Evolutionary conservation across 106 monocot genomes (phyloP).

Genomic region (Narthecium ossifragum): DNA sequence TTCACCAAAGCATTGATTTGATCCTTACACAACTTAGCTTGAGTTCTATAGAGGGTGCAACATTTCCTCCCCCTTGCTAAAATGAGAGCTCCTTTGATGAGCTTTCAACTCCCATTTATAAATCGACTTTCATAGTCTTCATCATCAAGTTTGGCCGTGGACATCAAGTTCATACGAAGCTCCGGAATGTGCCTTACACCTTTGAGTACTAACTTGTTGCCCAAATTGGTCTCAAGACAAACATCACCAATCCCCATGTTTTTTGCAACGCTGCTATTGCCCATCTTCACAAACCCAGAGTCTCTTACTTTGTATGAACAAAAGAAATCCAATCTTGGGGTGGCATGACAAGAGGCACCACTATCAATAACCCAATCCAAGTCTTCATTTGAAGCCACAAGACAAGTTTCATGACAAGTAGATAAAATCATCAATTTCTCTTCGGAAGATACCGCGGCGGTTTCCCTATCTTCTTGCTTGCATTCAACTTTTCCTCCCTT

Average conservation of each 20-base stretch:
- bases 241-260: neutral
- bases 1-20: too few relatives aligned
- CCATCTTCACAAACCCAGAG: neutral
- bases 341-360: neutral
- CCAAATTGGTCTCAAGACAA: neutral
- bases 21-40: too few relatives aligned
- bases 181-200: slow-evolving; percentile 2
- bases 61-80: neutral
- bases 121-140: neutral
- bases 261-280: neutral
- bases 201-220: neutral
- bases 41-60: neutral
- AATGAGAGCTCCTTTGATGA: neutral
- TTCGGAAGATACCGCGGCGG: too few relatives aligned
- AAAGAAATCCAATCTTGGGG: neutral
- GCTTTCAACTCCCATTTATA: too few relatives aligned
- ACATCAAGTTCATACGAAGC: neutral
- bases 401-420: too few relatives aligned
- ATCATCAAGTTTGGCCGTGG: neutral
- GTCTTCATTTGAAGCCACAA: too few relatives aligned
- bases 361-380: neutral
- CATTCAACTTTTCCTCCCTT: too few relatives aligned
- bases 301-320: neutral
- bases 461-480: too few relatives aligned
- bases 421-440: too few relatives aligned